These are phyloP conservation scores for Sarocladium kiliense DNA, from an alignment of 2,329 filamentous ascomycete species.

Conservation along the genomic window DNA sequence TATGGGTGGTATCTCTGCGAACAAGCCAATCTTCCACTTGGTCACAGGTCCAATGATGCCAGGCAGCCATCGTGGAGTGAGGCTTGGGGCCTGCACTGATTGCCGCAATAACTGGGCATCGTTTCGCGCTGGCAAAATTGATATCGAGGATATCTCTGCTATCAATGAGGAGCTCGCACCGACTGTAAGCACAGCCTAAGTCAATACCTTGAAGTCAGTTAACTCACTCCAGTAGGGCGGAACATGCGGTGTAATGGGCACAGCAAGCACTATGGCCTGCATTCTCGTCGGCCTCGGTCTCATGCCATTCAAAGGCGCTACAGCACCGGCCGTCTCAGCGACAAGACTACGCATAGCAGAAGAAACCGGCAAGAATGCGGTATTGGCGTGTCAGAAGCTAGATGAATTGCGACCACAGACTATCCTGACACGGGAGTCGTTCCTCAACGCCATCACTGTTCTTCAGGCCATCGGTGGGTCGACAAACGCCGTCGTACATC, in stretches of 20 bases:
- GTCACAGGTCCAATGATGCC: constrained; percentile 74
- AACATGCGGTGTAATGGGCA: constrained; percentile 89
- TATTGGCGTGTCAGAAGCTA: constrained; percentile 59
- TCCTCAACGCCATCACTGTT: constrained; percentile 81
- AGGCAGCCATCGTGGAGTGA: constrained; percentile 56
- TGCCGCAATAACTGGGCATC: constrained; percentile 70
- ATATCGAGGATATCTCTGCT: constrained; percentile 65
- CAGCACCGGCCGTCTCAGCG: constrained; percentile 72
- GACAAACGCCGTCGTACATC: constrained; percentile 79
- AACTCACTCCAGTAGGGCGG: no score
- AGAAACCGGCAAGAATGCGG: constrained; percentile 64
- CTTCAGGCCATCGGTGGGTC: constrained; percentile 81
- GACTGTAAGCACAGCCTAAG: constrained; percentile 45
- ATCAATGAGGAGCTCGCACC: constrained; percentile 71
- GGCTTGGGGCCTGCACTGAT: constrained; percentile 70
- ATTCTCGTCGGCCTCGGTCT: constrained; percentile 79
- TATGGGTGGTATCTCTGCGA: constrained; percentile 71
- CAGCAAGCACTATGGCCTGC: constrained; percentile 85
- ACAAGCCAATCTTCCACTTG: constrained; percentile 64
- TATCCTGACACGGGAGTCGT: constrained; percentile 67
- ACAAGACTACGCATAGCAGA: constrained; percentile 77
- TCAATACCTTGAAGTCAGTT: no score
- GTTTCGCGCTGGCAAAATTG: constrained; percentile 59
- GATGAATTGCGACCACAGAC: constrained; percentile 64
- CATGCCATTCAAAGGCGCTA: constrained; percentile 70